Evolutionary conservation across 306 rosid genomes (phyloP).

Genomic region (Pyrus communis): DNA sequence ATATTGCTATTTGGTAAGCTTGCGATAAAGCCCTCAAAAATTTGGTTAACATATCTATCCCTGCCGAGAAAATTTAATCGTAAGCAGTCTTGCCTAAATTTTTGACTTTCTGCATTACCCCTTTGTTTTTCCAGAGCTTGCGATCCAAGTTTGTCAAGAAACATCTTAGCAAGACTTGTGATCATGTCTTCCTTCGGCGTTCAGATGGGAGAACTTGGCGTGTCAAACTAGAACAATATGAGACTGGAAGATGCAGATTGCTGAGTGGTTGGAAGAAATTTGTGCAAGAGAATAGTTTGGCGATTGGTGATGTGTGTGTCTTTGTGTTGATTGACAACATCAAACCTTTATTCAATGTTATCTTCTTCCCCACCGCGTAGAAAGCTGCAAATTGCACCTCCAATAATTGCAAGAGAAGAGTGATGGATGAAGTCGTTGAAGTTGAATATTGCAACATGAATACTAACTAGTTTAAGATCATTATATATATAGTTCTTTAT

Average conservation of each 20-base stretch:
- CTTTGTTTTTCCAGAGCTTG: background rate
- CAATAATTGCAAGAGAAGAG: background rate
- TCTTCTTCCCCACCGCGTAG: background rate
- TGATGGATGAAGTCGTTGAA: background rate
- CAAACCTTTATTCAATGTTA: background rate
- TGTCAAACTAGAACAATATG: background rate
- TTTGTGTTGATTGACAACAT: background rate
- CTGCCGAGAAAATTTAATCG: too few species aligned
- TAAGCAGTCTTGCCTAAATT: too few species aligned
- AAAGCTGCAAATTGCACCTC: background rate
- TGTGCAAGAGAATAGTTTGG: slow-evolving; percentile 9
- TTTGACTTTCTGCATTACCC: too few species aligned
- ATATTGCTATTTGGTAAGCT: too few species aligned
- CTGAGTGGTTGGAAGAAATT: slow-evolving; percentile 3
- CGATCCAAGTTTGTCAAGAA: background rate
- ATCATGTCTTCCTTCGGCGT: background rate
- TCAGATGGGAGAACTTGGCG: background rate
- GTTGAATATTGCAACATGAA: background rate
- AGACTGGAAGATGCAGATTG: background rate
- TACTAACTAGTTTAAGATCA: too few species aligned
- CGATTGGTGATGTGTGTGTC: slow-evolving; percentile 9
- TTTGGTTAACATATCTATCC: too few species aligned
- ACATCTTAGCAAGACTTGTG: background rate
- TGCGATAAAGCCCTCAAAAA: too few species aligned
- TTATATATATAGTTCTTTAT: too few species aligned